Evolutionary conservation across 73 alveolate species (phyloP).

Genomic region (Paraurostyla sp.): DNA sequence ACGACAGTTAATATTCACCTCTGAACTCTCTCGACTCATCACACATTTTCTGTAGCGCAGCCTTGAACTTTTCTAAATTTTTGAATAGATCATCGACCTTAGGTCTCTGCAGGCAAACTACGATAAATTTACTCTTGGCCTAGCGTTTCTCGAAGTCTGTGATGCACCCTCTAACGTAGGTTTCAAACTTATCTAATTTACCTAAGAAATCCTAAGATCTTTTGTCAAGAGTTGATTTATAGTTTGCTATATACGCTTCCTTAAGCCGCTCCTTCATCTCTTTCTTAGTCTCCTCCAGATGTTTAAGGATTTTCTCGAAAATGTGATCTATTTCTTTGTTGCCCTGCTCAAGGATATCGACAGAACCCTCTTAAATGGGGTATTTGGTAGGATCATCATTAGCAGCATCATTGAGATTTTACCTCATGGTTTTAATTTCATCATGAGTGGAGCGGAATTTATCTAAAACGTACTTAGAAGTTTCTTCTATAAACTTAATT

Average conservation of each 20-base stretch:
- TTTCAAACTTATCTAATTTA: conserved; percentile 14
- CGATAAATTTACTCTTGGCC: neutral
- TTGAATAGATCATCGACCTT: conserved; percentile 17
- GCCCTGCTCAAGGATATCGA: neutral
- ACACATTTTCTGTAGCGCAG: neutral
- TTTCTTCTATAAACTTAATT: conserved; percentile 26
- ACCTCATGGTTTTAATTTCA: neutral
- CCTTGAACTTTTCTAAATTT: neutral
- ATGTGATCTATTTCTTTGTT: conserved; percentile 38
- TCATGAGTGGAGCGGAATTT: neutral
- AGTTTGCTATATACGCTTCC: conserved; percentile 29
- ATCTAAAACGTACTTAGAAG: neutral
- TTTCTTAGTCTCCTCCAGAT: neutral
- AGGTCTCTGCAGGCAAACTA: conserved; percentile 13
- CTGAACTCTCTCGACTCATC: conserved; percentile 18
- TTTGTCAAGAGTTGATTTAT: neutral
- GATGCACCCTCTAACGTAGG: neutral
- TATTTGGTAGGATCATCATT: conserved; percentile 18
- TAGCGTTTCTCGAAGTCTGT: conserved; percentile 2
- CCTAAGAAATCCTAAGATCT: neutral
- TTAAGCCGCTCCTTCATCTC: conserved; percentile 22
- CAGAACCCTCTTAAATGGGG: neutral
- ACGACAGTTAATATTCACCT: neutral
- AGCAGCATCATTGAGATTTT: conserved; percentile 3
- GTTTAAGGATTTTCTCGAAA: neutral